These are phyloP conservation scores for Suillus lakei DNA, from an alignment of 768 basidiomycete genomes.

Conservation along the genomic window DNA sequence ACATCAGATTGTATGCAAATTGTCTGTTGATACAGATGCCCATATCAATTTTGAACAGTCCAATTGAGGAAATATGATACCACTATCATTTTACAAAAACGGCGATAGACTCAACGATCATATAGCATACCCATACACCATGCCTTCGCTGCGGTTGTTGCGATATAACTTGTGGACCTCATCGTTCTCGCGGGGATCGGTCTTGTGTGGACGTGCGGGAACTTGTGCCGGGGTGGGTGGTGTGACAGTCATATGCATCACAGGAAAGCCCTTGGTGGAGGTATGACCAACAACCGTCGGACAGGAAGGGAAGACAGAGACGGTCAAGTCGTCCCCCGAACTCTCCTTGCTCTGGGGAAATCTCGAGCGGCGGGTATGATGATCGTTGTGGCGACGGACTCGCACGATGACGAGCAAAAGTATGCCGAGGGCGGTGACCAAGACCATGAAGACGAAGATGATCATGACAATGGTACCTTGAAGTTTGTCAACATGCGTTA, in stretches of 20 bases:
- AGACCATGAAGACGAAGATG: background rate
- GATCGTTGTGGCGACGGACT: background rate
- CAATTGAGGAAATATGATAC: background rate
- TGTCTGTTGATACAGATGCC: background rate
- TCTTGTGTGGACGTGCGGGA: background rate
- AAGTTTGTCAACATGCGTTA: background rate
- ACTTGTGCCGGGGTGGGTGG: slow-evolving; percentile 15
- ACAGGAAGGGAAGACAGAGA: slow-evolving; percentile 10
- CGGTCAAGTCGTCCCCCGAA: background rate
- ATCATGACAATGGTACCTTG: background rate
- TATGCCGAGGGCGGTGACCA: slow-evolving; percentile 1
- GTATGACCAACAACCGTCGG: slow-evolving; percentile 9
- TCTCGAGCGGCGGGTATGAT: background rate
- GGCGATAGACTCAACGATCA: background rate
- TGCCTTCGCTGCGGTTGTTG: background rate
- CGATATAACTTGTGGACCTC: background rate
- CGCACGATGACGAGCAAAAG: slow-evolving; percentile 6
- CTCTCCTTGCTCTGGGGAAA: slow-evolving; percentile 2
- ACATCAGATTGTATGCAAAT: background rate
- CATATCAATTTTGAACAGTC: background rate
- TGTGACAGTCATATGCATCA: slow-evolving; percentile 13
- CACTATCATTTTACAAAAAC: background rate
- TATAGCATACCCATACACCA: background rate
- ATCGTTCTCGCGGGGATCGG: background rate
- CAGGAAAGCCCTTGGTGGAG: background rate